phyloP scores from a whole-genome alignment of 768 basidiomycete genomes.

The Trametopsis cervina region DNA sequence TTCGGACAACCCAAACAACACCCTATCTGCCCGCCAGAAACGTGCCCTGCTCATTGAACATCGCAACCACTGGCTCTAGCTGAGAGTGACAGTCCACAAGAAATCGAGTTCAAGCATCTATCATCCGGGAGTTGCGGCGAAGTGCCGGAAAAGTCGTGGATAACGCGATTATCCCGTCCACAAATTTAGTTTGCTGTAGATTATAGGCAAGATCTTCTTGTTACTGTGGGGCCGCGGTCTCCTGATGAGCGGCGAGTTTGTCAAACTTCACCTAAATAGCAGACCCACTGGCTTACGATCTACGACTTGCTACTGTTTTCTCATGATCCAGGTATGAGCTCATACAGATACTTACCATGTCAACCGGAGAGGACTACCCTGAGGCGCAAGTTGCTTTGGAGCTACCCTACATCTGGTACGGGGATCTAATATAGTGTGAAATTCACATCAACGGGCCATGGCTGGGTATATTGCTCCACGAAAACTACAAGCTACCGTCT shows the following conservation, averaged over 20 bases:
- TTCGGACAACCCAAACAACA: too few relatives aligned
- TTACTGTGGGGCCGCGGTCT: too few relatives aligned
- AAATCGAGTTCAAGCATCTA: conserved; percentile 5
- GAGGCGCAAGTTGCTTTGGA: background rate
- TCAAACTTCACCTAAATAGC: too few relatives aligned
- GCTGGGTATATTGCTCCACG: conserved; percentile 1
- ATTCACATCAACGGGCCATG: conserved; percentile 7
- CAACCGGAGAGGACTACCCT: conserved; percentile 1
- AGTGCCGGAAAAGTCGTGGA: conserved; percentile 1
- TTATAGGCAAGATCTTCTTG: conserved; percentile 9
- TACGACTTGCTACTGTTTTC: too few relatives aligned
- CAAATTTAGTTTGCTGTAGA: conserved; percentile 10
- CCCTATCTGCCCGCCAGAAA: conserved; percentile 6
- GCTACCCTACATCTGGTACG: background rate
- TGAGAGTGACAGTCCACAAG: background rate
- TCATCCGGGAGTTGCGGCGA: conserved; percentile 4
- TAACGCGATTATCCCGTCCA: conserved; percentile 1
- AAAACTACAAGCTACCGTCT: background rate
- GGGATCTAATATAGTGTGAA: conserved; percentile 4
- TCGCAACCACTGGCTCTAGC: conserved; percentile 4
- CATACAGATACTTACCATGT: conserved; percentile 6
- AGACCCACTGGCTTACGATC: too few relatives aligned
- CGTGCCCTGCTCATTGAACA: conserved; percentile 1
- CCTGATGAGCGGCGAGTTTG: too few relatives aligned
- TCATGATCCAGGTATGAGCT: too few relatives aligned